Base-by-base conservation (phyloP, 2,329 filamentous ascomycete genomes). In the Venturia carpophila region DNA sequence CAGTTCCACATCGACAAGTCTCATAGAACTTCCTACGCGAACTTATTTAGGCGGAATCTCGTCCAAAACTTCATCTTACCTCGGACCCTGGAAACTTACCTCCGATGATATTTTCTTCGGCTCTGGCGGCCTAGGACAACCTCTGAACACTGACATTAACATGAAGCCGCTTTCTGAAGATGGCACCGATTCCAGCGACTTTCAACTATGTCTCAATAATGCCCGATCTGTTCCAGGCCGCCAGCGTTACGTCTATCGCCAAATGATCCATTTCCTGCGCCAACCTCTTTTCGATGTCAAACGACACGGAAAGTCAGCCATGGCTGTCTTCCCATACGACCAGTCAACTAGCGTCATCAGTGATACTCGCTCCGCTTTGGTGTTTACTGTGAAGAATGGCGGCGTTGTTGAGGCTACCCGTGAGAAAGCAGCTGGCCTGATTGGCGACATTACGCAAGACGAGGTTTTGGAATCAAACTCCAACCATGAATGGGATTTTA, bases 21-120 rank as follows among this genome's bases (percentile, higher is more conserved):
- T 61, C 37, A 27, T 42, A 27, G 19, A 61, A 10, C 60, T 61
- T 13, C 60, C 60, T 19, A 42, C 37, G 17, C 37, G 60, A 19
- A 39, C 39, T 24, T 10, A n/a, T 27, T 13, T 56, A 3, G 37
- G 47, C 37, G 27, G 49, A 13, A 42, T 64, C 17, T 21, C 9
- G 2, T 41, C 63, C 21, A 21, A 52, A 10, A 45, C 19, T 15
- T 21, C 27, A 21, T 64, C 63, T 3, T 58, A 41, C 45, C 64
- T 75, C 11, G 67, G 66, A 10, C 67, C 70, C 15, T 39, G 62
- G 0, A 68, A 66, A 17, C 27, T 72, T 15, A 65, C 72, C 1
- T 64, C 76, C 2, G 72, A 77, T 55, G 64, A 70, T 5, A 34
- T 77, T 2, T 77, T 78, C 68, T 77, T 72, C 62, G 72, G 71